Evolutionary conservation across 2,329 filamentous ascomycete genomes (phyloP), one percentile per base, ranked within the genome.

Genomic region (Hypomyces perniciosus): DNA sequence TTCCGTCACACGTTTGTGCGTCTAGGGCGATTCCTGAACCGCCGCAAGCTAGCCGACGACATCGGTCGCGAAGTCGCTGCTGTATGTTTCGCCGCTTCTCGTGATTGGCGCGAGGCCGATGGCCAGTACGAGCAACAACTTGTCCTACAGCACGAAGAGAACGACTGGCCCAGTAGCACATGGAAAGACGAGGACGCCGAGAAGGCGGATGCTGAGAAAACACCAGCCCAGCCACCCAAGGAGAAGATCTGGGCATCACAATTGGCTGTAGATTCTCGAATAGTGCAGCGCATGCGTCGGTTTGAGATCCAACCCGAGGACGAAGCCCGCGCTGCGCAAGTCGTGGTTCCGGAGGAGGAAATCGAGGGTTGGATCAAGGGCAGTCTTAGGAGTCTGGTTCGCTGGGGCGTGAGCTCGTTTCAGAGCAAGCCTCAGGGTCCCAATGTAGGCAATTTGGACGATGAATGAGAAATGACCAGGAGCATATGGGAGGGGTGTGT

Each of bases 1-100:
- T 95, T 99, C 75, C 74, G 88, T 56, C 92, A 93, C 72, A 96
- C 92, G 3, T 88, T 90, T 1, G 86, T 84, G 57, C 85, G 93
- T 54, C 77, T 97, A 54, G 87, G 86, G 63, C 87, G 93, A 57
- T 99, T 91, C 77, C 76, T 99, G 54, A 95, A 86, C 67, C 85
- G 86, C 54, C 86, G 93, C 48, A 72, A 81, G 56, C 77, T 96
- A n/a, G 92, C 92, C 56, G 92, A 99, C 64, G 78, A 85, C 42
- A 84, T 96, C 54, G 93, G 93, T 46, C 85, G 88, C 39, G 84
- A 96, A 57, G 90, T 95, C 13, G 92, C 92, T 1, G 86, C 90
- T 34, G 84, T 87, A 34, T 92, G 95, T 53, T 81, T 96, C 35
- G 82, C 76, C 50, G 70, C 74, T 5, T 67, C 75, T 45, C 74